Evolutionary conservation across 306 rosid species (phyloP), one percentile per base, ranked within the genome.

Genomic region (Cicer pinnatifidum): DNA sequence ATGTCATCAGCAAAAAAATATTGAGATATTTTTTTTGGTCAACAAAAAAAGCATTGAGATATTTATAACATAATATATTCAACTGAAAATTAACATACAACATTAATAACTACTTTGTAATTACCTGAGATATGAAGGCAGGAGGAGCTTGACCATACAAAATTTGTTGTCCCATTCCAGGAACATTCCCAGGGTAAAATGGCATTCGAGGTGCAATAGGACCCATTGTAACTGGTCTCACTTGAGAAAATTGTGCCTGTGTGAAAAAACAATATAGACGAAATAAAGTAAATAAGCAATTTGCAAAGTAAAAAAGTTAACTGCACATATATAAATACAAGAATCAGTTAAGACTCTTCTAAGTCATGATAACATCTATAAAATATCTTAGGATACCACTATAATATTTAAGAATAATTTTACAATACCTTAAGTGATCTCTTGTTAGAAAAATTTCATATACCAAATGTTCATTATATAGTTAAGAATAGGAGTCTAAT

Each of bases 71-170:
- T 44, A 48, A 33, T 8, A 63, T 9, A 60, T 56, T 12, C 15
- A 60, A 41, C 46, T 37, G 33, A 23, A 40, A 63, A 6, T 51
- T 8, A 9, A 54, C 66, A 12, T 61, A 65, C 11, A 16, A 20
- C 54, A 66, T 16, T 8, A 66, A 19, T 66, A 45, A 11, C 17
- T 66, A 19, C 19, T 67, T 9, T 46, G 13, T 37, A 63, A 48
- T 80, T 80, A 91, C 97, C 19, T 91, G 97, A 41, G 93, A 90
- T 70, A 91, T 84, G 41, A 91, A 82, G 23, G 94, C 83, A 9
- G 91, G 90, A 28, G 90, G 90, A 4, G 82, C 92, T 78, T 88
- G 97, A 15, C 97, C 97, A 80, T 89, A 89, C 79, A 89, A 9
- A 67, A 81, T 79, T 75, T 90, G 96, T 50, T 90, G 97, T 38